Evolutionary conservation across 2,329 filamentous ascomycete genomes (phyloP).

Genomic region (Verticillium isaacii): DNA sequence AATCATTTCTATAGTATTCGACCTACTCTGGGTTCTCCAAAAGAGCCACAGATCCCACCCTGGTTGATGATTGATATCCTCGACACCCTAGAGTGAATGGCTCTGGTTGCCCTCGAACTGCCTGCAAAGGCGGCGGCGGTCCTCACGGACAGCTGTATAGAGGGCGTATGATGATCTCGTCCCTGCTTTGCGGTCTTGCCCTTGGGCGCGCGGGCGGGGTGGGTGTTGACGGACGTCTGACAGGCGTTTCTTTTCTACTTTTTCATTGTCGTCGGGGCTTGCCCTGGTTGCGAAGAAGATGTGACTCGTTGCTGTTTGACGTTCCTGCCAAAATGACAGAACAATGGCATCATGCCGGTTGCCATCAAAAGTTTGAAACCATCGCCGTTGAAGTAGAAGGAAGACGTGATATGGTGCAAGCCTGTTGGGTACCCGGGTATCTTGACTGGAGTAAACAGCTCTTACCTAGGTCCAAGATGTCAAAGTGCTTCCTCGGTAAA

Average conservation of each 20-base stretch:
- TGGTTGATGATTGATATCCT: slow-evolving; percentile 92
- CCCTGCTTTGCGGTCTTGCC: slow-evolving; percentile 66
- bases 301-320: no score
- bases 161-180: slow-evolving; percentile 92
- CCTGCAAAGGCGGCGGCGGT: slow-evolving; percentile 56
- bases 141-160: slow-evolving; percentile 57
- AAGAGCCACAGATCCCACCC: slow-evolving; percentile 91
- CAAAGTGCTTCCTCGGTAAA: no score
- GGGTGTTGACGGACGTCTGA: slow-evolving; percentile 89
- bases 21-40: slow-evolving; percentile 88
- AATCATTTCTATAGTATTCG: slow-evolving; percentile 99
- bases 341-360: background rate
- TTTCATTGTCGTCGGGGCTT: slow-evolving; percentile 51
- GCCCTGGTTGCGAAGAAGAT: slow-evolving; percentile 46
- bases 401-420: no score
- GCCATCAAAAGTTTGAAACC: no score
- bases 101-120: slow-evolving; percentile 54
- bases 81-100: slow-evolving; percentile 84
- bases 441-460: no score
- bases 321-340: background rate
- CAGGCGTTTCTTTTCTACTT: slow-evolving; percentile 55
- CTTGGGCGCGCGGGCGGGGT: slow-evolving; percentile 74
- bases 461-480: no score
- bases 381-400: no score
- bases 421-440: no score